These are phyloP conservation scores for Trametes cingulata DNA, from an alignment of 768 basidiomycete species.

Conservation along the genomic window DNA sequence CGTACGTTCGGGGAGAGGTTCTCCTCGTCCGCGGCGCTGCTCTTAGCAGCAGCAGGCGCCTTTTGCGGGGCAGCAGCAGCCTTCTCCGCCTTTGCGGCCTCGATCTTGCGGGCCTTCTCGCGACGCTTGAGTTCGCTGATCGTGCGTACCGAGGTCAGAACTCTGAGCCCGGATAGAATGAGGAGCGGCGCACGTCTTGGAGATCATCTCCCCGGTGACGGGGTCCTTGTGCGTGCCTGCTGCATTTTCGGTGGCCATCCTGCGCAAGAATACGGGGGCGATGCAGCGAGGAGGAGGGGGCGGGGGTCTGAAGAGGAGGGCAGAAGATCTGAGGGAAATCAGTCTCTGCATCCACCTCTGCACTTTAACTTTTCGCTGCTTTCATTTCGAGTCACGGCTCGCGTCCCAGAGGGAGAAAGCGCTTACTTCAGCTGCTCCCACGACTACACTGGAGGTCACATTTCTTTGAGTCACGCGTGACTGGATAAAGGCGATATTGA, in stretches of 20 bases:
- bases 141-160: conserved; percentile 32
- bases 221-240: conserved; percentile 64
- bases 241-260: conserved; percentile 41
- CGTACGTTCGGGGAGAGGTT: conserved; percentile 91
- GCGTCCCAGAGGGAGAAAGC: background rate
- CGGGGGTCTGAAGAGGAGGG: conserved; percentile 7
- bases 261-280: conserved; percentile 17
- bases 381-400: conserved; percentile 13
- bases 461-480: conserved; percentile 3
- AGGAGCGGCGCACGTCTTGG: conserved; percentile 74
- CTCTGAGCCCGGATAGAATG: conserved; percentile 18
- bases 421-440: conserved; percentile 10
- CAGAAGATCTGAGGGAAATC: conserved; percentile 24
- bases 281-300: conserved; percentile 9
- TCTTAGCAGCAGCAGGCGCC: conserved; percentile 35
- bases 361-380: conserved; percentile 5
- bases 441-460: background rate
- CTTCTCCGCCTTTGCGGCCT: conserved; percentile 77
- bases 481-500: background rate
- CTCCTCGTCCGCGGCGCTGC: conserved; percentile 59
- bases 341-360: conserved; percentile 33
- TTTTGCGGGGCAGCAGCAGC: conserved; percentile 52
- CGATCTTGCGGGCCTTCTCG: conserved; percentile 75
- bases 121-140: conserved; percentile 91
- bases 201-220: conserved; percentile 94